phyloP scores from a whole-genome alignment of 2,329 filamentous ascomycete genomes.

The Pseudonectria foliicola region DNA sequence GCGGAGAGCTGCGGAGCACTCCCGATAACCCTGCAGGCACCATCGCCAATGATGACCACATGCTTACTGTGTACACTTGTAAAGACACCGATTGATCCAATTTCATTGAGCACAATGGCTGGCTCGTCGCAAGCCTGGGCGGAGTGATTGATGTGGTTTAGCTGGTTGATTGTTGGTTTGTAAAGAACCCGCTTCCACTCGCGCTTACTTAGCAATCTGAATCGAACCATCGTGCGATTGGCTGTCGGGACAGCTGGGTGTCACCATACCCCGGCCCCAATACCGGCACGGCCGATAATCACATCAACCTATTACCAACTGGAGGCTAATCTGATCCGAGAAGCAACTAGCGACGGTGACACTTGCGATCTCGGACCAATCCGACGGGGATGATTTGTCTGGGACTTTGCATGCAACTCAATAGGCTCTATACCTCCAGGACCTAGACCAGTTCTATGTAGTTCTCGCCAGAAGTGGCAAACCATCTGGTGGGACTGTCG shows the following conservation, averaged over 20 bases:
- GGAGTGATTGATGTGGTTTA: not conserved
- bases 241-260: conserved; percentile 4
- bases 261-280: conserved; percentile 11
- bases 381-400: conserved; percentile 14
- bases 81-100: not conserved
- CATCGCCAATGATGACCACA: conserved; percentile 8
- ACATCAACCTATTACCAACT: conserved; percentile 17
- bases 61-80: conserved; percentile 5
- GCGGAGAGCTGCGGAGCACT: conserved; percentile 15
- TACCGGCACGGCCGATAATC: too few species aligned
- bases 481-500: too few species aligned
- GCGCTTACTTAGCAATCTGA: conserved; percentile 13
- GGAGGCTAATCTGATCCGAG: conserved; percentile 5
- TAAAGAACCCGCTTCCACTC: not conserved
- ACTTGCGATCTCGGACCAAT: conserved; percentile 21
- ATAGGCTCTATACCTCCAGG: not conserved
- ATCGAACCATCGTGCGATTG: conserved; percentile 18
- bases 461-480: not conserved
- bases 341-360: not conserved
- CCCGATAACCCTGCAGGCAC: conserved; percentile 11
- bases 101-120: not conserved
- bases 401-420: conserved; percentile 5
- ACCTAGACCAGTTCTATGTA: too few species aligned
- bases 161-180: not conserved
- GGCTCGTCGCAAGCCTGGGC: too few species aligned